Percentiles rank a stretch among this genome's conserved stretches.
Conservation (phyloP, 1,284 basidiomycete genomes). For the Fomitopsis schrenkii region DNA sequence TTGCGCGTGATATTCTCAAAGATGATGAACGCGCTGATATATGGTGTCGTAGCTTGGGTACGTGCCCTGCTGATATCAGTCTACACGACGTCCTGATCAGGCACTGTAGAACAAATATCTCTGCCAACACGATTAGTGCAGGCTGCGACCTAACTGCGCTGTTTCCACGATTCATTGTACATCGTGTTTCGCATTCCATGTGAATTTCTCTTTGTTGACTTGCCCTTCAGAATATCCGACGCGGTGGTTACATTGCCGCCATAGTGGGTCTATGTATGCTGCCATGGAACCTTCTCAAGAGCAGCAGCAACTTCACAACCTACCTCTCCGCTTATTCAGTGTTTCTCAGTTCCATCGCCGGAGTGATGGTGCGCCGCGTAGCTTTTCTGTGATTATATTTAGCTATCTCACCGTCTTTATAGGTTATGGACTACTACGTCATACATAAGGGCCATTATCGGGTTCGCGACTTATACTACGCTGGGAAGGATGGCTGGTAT, state of each 20-base stretch:
- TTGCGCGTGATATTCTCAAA: not conserved
- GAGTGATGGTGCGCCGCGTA: constrained; percentile 55
- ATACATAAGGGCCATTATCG: constrained; percentile 72
- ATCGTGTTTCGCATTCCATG: constrained; percentile 10
- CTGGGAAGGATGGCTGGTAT: constrained; percentile 62
- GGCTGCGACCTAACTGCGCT: constrained; percentile 84
- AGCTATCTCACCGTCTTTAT: not conserved
- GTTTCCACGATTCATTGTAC: constrained; percentile 72
- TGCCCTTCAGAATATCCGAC: constrained; percentile 64
- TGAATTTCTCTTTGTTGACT: not conserved
- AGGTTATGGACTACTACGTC: constrained; percentile 80
- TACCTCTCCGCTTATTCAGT: constrained; percentile 85
- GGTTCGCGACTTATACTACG: constrained; percentile 68
- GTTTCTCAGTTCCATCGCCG: constrained; percentile 78
- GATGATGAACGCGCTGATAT: no score
- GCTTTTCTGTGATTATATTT: not conserved
- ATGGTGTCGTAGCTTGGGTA: constrained; percentile 2
- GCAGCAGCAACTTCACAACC: constrained; percentile 73
- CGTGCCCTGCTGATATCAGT: constrained; percentile 8
- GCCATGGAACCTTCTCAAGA: constrained; percentile 80
- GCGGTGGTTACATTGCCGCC: constrained; percentile 80
- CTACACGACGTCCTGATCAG: constrained; percentile 58
- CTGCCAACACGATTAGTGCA: constrained; percentile 82
- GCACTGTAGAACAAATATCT: constrained; percentile 59
- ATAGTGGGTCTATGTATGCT: constrained; percentile 72